Evolutionary conservation across 2,329 filamentous ascomycete genomes (phyloP).

Genomic region (Colletotrichum musae): DNA sequence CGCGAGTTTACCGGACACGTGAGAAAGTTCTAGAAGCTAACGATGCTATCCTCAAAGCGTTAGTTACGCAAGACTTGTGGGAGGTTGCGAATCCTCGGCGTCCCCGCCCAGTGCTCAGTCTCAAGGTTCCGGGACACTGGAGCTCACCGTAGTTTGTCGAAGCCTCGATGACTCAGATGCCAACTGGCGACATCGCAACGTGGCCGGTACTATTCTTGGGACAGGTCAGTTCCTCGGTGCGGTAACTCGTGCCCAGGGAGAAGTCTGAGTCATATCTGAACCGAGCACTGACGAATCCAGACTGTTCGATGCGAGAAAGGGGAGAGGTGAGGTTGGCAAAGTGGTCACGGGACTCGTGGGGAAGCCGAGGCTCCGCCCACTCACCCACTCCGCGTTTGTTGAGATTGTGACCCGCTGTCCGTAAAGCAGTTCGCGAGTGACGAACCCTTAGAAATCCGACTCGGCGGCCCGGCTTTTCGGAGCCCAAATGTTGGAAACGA

Average conservation of each 20-base stretch:
- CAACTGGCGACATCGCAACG: not conserved
- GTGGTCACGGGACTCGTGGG: slow-evolving; percentile 29
- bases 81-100: not conserved
- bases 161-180: slow-evolving; percentile 20
- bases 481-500: slow-evolving; percentile 14
- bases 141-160: slow-evolving; percentile 1
- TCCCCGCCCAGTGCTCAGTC: not conserved
- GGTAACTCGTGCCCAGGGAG: not conserved
- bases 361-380: slow-evolving; percentile 22
- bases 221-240: not conserved
- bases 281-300: slow-evolving; percentile 9
- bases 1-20: not conserved
- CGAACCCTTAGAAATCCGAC: not conserved
- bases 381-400: slow-evolving; percentile 18
- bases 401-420: slow-evolving; percentile 2
- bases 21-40: not conserved
- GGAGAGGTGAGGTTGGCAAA: not conserved
- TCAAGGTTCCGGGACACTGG: not conserved
- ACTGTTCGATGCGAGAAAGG: slow-evolving; percentile 16
- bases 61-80: not conserved
- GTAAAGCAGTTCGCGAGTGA: slow-evolving; percentile 27
- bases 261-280: slow-evolving; percentile 17
- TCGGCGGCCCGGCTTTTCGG: slow-evolving; percentile 7
- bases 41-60: no score
- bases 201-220: slow-evolving; percentile 5